Percentiles rank a stretch among this genome's conserved stretches.
Evolutionary conservation across 805 yeast genomes (phyloP).

Genomic region (Cyberlindnera suaveolens): DNA sequence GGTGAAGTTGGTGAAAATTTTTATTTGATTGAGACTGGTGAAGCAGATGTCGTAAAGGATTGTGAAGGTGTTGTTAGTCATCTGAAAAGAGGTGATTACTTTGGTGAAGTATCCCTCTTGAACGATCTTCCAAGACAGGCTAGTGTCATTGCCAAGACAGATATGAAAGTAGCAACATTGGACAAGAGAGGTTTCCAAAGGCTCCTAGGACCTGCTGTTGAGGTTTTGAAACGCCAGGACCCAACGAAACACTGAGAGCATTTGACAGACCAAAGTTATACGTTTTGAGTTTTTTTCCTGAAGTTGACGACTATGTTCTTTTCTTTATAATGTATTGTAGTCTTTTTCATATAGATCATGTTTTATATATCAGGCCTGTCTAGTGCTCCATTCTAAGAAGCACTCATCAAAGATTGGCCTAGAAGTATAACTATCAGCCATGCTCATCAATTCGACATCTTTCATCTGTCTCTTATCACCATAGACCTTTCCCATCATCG

Average conservation of each 20-base stretch:
- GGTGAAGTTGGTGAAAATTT: constrained; percentile 82
- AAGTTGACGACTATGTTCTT: neutral
- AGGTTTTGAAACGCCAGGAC: constrained; percentile 77
- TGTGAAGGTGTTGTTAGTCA: constrained; percentile 55
- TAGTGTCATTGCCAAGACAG: constrained; percentile 70
- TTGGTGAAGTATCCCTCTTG: constrained; percentile 92
- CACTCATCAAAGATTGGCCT: constrained; percentile 48
- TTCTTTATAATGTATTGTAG: neutral
- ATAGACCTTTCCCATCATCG: constrained; percentile 21
- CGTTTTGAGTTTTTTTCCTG: neutral
- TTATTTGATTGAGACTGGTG: constrained; percentile 73
- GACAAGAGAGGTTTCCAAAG: constrained; percentile 92
- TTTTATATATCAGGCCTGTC: neutral
- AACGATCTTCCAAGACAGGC: constrained; percentile 94
- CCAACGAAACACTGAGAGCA: constrained; percentile 44
- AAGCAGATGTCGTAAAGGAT: constrained; percentile 62
- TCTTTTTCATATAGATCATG: neutral
- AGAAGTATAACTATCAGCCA: constrained; percentile 52
- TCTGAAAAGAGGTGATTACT: constrained; percentile 80
- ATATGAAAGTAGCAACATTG: constrained; percentile 83
- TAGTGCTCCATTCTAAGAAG: constrained; percentile 31
- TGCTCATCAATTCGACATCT: constrained; percentile 45
- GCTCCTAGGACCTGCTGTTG: constrained; percentile 90
- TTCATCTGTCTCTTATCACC: constrained; percentile 15
- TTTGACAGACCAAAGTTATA: neutral